Evolutionary conservation across 805 yeast genomes (phyloP), one percentile per base, ranked within the genome.

Genomic region (Zygosaccharomyces pseudorouxii): DNA sequence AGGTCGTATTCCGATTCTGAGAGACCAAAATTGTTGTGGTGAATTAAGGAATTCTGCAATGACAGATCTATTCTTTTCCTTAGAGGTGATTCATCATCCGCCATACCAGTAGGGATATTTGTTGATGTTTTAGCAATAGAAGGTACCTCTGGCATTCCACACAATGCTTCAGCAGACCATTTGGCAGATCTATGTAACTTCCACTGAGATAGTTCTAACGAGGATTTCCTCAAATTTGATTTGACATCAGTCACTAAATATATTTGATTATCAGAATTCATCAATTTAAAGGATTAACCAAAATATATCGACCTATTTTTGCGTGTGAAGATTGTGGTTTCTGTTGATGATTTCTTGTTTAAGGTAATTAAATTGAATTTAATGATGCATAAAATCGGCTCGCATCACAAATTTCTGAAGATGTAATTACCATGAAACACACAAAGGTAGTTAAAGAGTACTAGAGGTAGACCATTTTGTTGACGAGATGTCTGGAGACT

Each of bases 151-250:
- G 46, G 53, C 53, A 86, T 67, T 0, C 92, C 95, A 56, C 75
- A 76, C 18, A 85, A 69, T 1, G 95, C 95, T 59, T 89, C 96
- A 2, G 88, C 82, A 1, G 82, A 74, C 95, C 95, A 89, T 70
- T 87, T 87, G 3, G 95, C 80, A 0, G 89, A 82, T 45, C 80
- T 81, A 58, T 75, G 74, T 10, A 89, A 71, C 50, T 85, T 80
- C 51, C 87, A 70, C 29, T 78, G 76, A 1, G 79, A 64, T 11
- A 88, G 70, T 3, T 71, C 69, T 22, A 55, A 52, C 4, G 74
- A 68, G 2, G 85, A 75, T 36, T 62, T 64, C 19, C 75, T 60
- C 25, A 78, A 58, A 11, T 61, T 61, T 3, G 44, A 29, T 23
- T 46, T 55, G 9, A 64, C 42, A 28, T 58, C 61, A 3, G 47